Percentiles rank a stretch among this genome's conserved stretches.
These are phyloP conservation scores for Xerophyta viscosa DNA, from an alignment of 106 monocot species.

Conservation along the genomic window DNA sequence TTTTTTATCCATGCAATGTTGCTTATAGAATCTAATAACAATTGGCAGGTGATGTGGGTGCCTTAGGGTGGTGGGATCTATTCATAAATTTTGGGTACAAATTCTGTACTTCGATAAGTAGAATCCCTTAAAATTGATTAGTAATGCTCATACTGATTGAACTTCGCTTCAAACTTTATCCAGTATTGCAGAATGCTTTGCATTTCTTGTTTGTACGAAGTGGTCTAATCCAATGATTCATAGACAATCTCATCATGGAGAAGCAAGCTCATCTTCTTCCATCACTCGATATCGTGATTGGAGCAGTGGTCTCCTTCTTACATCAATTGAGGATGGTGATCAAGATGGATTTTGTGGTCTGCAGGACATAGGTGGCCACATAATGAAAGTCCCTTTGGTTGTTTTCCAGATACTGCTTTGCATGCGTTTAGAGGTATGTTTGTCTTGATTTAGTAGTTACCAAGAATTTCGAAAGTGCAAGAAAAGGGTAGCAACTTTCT, in stretches of 20 bases:
- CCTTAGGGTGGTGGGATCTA: constrained; percentile 95
- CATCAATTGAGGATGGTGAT: constrained; percentile 67
- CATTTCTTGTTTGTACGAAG: constrained; percentile 95
- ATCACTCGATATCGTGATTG: constrained; percentile 65
- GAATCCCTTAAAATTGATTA: not conserved
- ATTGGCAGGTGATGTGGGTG: constrained; percentile 81
- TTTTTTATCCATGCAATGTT: too few relatives aligned
- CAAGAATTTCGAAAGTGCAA: not conserved
- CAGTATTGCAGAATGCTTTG: constrained; percentile 97
- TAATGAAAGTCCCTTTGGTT: constrained; percentile 90
- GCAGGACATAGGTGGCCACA: constrained; percentile 87
- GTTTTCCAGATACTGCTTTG: constrained; percentile 81
- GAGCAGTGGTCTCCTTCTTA: constrained; percentile 61
- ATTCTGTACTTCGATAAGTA: not conserved
- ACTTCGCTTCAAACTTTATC: too few relatives aligned
- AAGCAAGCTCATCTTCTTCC: constrained; percentile 80
- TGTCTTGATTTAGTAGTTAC: not conserved
- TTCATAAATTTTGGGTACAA: constrained; percentile 96
- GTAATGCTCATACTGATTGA: too few relatives aligned
- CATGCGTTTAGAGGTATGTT: constrained; percentile 79
- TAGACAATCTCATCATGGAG: constrained; percentile 37
- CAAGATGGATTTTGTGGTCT: constrained; percentile 63
- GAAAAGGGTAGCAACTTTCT: not conserved
- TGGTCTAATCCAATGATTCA: constrained; percentile 98
- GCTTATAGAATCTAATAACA: too few relatives aligned